These are phyloP conservation scores for Heritiera fomes DNA, from an alignment of 345 rosid species.

Conservation along the genomic window DNA sequence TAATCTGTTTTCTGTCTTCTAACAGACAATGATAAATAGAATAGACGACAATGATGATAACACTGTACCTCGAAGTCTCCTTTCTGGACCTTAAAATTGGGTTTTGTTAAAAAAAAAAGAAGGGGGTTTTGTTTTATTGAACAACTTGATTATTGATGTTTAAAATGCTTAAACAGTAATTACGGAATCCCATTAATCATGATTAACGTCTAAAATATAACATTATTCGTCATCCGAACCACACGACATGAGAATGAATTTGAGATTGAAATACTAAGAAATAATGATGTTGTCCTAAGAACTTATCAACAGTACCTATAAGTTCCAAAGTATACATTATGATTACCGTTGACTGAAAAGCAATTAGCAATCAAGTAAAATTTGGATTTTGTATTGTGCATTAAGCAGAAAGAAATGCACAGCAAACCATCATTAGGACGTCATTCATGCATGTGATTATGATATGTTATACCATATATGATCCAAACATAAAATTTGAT, in stretches of 20 bases:
- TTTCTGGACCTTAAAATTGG: background rate
- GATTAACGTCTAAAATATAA: background rate
- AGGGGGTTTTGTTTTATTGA: background rate
- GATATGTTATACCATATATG: too few species aligned
- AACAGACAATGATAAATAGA: background rate
- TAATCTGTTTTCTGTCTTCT: background rate
- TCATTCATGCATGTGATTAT: too few species aligned
- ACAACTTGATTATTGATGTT: constrained; percentile 7
- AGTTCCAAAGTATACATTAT: constrained; percentile 22
- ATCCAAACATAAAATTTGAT: too few species aligned
- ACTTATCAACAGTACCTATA: constrained; percentile 18
- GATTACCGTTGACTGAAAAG: constrained; percentile 30
- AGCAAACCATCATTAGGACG: background rate
- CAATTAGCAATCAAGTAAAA: constrained; percentile 16
- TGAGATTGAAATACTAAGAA: constrained; percentile 4
- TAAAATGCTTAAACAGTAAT: constrained; percentile 1
- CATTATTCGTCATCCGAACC: background rate
- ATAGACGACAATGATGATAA: constrained; percentile 29
- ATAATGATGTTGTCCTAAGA: constrained; percentile 19
- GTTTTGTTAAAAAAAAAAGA: background rate
- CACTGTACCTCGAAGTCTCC: constrained; percentile 19
- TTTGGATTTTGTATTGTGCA: background rate
- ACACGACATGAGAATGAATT: background rate
- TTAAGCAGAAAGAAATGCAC: background rate
- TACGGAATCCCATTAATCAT: constrained; percentile 1